Evolutionary conservation across 169 alveolate species (phyloP).

Genomic region (Plasmodium inui): DNA sequence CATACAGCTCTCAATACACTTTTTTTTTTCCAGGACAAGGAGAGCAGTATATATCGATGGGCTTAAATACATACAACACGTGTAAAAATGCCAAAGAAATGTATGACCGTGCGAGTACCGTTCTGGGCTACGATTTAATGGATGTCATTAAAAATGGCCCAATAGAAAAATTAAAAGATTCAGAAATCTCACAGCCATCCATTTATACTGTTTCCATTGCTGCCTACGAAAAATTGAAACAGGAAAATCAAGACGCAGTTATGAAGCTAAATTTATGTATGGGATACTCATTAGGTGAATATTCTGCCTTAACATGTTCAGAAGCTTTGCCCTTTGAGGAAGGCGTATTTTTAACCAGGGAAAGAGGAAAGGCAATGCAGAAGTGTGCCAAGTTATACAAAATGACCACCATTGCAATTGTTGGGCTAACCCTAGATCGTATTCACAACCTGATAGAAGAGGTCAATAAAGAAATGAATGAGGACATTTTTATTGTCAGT

Average conservation of each 20-base stretch:
- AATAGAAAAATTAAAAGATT: constrained; percentile 72
- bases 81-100: constrained; percentile 70
- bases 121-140: constrained; percentile 79
- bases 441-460: constrained; percentile 64
- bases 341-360: constrained; percentile 78
- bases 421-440: constrained; percentile 76
- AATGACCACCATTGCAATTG: constrained; percentile 76
- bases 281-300: constrained; percentile 84
- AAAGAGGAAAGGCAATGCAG: constrained; percentile 81
- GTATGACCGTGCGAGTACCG: constrained; percentile 75
- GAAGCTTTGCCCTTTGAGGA: constrained; percentile 79
- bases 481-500: constrained; percentile 72
- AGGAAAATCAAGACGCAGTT: constrained; percentile 45
- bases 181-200: constrained; percentile 81
- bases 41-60: constrained; percentile 80
- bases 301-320: constrained; percentile 79
- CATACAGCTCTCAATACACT: constrained; percentile 64
- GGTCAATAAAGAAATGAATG: constrained; percentile 53
- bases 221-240: constrained; percentile 73
- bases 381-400: constrained; percentile 65
- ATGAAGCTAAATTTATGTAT: constrained; percentile 60
- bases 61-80: constrained; percentile 57
- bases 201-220: constrained; percentile 81
- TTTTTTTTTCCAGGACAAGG: constrained; percentile 85
- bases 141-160: constrained; percentile 79